Evolutionary conservation across 352 stramenopile genomes (phyloP).

Genomic region (Stramenopiles sp.): DNA sequence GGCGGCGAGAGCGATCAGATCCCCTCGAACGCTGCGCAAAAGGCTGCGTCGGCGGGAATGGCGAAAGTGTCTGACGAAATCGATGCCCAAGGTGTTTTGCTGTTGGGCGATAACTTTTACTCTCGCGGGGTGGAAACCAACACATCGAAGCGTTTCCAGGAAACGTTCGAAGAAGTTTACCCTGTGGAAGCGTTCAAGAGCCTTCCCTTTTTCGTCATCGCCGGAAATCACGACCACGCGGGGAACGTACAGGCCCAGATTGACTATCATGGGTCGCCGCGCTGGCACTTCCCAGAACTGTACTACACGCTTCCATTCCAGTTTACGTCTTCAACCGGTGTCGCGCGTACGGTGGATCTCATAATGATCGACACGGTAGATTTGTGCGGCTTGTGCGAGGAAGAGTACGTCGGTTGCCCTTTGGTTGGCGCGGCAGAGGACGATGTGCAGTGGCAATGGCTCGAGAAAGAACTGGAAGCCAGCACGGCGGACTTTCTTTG

Average conservation of each 20-base stretch:
- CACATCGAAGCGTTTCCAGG: not conserved
- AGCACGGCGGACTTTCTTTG: constrained; percentile 16
- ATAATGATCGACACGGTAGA: not conserved
- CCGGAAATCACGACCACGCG: not conserved
- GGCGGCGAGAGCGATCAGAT: not conserved
- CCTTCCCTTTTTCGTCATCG: not conserved
- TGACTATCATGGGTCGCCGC: not conserved
- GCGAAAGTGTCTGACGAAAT: not conserved
- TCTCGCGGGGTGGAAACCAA: not conserved
- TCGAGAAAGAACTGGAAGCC: constrained; percentile 11
- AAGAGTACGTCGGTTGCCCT: not conserved
- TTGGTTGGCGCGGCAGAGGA: not conserved
- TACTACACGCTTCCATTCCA: not conserved
- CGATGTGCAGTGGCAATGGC: not conserved
- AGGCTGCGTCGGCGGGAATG: not conserved
- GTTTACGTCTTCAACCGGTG: not conserved
- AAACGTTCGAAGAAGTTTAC: not conserved
- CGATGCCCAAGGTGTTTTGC: not conserved
- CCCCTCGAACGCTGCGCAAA: not conserved
- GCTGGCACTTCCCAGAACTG: not conserved
- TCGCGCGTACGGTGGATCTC: not conserved
- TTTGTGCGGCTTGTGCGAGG: not conserved
- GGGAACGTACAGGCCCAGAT: not conserved
- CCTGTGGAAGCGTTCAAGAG: too few species aligned
- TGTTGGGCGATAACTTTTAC: not conserved